Base-by-base conservation (phyloP, 2,329 filamentous ascomycete genomes). In the Pyrenophora graminea region DNA sequence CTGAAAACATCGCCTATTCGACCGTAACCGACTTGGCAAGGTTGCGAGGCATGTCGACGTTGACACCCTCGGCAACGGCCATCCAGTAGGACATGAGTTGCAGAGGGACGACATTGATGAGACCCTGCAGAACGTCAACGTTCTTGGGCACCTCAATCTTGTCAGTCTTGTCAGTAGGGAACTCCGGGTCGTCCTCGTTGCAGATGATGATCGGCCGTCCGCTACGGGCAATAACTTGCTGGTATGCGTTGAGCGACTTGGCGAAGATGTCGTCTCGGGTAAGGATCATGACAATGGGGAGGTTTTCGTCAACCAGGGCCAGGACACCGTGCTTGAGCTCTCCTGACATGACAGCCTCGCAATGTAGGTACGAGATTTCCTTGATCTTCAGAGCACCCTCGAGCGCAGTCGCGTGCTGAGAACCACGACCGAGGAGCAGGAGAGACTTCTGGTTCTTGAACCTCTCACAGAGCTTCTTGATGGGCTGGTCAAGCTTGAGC, bases 61-160 rank as follows among this genome's bases (percentile, higher is more conserved):
- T 97, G 63, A 97, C 82, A 45, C 92, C 93, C 80, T 96, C 94
- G 63, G 89, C 88, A 68, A 99, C 93, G 47, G 94, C 94, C 61
- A 99, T 86, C 93, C 94, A 97, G 84, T 99, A 99, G 53, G 94
- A 90, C 80, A 99, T 97, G 67, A 99, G 83, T 82, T 99, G 94
- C 69, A 99, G 84, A 45, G 94, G 94, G 64, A 99, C 90, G 70
- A 99, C 94, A 77, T 99, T 99, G 72, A 99, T 85, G 65, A 99
- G 87, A 76, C 94, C 94, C 81, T 99, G 94, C 51, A 99, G 85
- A 68, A 88, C 89, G 73, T 99, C 94, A 55, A 97, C 91, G 6
- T 93, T 97, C 82, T 89, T 88, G 64, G 94, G 94, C 53, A 99
- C 90, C 82, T 97, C 92, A 64, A 99, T 97, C 83, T 93, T 96